A percentile compares a stretch with the other conserved stretches of the same genome.
phyloP scores from a whole-genome alignment of 2,329 filamentous ascomycete genomes.

The Aspergillus awamori region DNA sequence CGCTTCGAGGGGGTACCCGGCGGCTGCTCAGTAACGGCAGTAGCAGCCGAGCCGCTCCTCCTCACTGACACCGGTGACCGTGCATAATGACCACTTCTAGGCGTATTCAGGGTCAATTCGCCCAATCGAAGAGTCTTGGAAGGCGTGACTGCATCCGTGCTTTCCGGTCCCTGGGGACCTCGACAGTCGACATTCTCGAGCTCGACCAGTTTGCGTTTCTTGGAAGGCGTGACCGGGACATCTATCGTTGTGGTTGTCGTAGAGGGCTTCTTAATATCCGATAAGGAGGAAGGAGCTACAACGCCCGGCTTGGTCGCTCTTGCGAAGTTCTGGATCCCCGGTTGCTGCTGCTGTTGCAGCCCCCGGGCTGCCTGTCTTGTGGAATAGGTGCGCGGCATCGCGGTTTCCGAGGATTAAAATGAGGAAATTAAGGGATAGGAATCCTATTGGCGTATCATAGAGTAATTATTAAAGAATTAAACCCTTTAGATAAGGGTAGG shows the following conservation, averaged over 20 bases:
- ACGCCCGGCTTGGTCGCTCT: constrained; percentile 48
- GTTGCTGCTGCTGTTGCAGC: constrained; percentile 22
- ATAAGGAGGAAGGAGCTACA: constrained; percentile 4
- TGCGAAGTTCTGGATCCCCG: constrained; percentile 50
- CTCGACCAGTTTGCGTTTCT: constrained; percentile 45
- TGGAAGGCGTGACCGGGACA: constrained; percentile 40
- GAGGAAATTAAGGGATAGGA: constrained; percentile 11
- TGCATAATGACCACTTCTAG: constrained; percentile 33
- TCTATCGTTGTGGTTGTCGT: constrained; percentile 20
- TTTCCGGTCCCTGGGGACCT: constrained; percentile 14
- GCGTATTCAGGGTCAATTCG: constrained; percentile 37
- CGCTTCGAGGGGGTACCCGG: constrained; percentile 34
- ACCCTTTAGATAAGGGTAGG: background rate
- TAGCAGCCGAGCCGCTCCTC: background rate
- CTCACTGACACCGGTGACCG: background rate
- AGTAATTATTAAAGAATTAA: constrained; percentile 5
- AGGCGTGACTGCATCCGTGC: constrained; percentile 29
- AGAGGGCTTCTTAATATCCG: constrained; percentile 35
- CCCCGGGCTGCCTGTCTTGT: constrained; percentile 31
- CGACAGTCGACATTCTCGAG: constrained; percentile 36
- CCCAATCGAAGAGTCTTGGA: constrained; percentile 40
- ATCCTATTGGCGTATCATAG: constrained; percentile 11
- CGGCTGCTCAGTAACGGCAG: background rate
- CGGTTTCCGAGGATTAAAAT: constrained; percentile 22
- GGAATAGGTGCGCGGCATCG: constrained; percentile 37